Percentiles rank a stretch among this genome's conserved stretches.
Evolutionary conservation across 108 stramenopile genomes (phyloP).

Genomic region (Fragilariopsis cylindrus): DNA sequence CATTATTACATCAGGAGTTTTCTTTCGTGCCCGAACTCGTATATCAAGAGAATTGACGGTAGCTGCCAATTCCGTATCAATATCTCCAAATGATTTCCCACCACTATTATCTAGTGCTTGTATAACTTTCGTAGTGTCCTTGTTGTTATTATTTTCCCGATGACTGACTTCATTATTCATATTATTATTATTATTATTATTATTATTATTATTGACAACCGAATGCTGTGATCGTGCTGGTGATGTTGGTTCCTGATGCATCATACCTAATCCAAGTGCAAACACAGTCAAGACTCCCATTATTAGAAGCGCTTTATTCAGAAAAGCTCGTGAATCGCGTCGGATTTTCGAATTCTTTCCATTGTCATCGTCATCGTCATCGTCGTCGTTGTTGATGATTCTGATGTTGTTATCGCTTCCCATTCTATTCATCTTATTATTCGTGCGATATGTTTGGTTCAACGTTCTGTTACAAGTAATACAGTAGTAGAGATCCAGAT

Average conservation of each 20-base stretch:
- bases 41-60: slow-evolving; percentile 46
- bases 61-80: neutral
- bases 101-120: neutral
- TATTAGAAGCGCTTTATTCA: neutral
- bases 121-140: neutral
- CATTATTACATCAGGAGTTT: slow-evolving; percentile 62
- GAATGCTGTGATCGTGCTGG: neutral
- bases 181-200: too few relatives aligned
- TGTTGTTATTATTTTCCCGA: neutral
- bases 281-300: slow-evolving; percentile 6
- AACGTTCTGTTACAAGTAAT: neutral
- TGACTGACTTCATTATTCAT: too few relatives aligned
- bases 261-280: neutral
- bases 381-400: neutral
- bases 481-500: neutral
- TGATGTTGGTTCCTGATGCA: neutral
- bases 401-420: neutral
- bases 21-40: slow-evolving; percentile 67
- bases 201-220: too few relatives aligned
- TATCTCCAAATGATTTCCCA: neutral
- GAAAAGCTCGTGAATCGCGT: neutral
- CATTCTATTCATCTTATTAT: neutral
- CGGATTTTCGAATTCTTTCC: slow-evolving; percentile 31
- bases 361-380: slow-evolving; percentile 26
- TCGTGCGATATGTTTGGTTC: neutral